These are phyloP conservation scores for Rhizopogon roseolus DNA, from an alignment of 768 basidiomycete genomes.

Conservation along the genomic window DNA sequence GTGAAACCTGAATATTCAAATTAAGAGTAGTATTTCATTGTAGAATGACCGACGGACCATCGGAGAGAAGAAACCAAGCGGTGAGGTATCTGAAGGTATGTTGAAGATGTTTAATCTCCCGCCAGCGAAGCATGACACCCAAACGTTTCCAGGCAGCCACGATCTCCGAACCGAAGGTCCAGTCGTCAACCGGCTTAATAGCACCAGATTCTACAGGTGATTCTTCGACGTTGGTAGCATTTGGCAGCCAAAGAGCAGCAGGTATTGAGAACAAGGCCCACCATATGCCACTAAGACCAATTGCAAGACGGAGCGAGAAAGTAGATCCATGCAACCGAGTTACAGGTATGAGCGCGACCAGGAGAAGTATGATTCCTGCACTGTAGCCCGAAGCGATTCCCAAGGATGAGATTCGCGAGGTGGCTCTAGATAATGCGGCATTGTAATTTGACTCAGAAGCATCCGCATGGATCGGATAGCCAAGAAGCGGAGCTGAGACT, in stretches of 20 bases:
- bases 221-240: slow-evolving; percentile 9
- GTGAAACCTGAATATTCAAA: slow-evolving; percentile 62
- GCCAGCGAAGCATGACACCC: slow-evolving; percentile 66
- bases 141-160: slow-evolving; percentile 71
- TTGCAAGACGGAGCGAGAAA: slow-evolving; percentile 73
- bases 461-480: slow-evolving; percentile 12
- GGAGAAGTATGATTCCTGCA: slow-evolving; percentile 73
- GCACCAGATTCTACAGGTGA: slow-evolving; percentile 6
- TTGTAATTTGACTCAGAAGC: slow-evolving; percentile 43
- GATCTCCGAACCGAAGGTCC: slow-evolving; percentile 51
- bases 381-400: slow-evolving; percentile 86
- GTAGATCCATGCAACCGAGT: slow-evolving; percentile 69
- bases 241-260: slow-evolving; percentile 70
- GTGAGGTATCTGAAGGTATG: slow-evolving; percentile 88
- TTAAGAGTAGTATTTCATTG: background rate
- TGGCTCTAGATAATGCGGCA: slow-evolving; percentile 60
- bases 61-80: slow-evolving; percentile 93
- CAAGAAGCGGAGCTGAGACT: slow-evolving; percentile 34
- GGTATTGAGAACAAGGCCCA: slow-evolving; percentile 84
- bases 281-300: slow-evolving; percentile 82
- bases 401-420: slow-evolving; percentile 76
- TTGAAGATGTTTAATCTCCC: slow-evolving; percentile 65
- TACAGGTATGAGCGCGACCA: slow-evolving; percentile 78
- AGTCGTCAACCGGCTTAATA: slow-evolving; percentile 24
- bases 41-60: slow-evolving; percentile 48